phyloP scores from a whole-genome alignment of 2,329 filamentous ascomycete species.

The Teratosphaeria nubilosa region DNA sequence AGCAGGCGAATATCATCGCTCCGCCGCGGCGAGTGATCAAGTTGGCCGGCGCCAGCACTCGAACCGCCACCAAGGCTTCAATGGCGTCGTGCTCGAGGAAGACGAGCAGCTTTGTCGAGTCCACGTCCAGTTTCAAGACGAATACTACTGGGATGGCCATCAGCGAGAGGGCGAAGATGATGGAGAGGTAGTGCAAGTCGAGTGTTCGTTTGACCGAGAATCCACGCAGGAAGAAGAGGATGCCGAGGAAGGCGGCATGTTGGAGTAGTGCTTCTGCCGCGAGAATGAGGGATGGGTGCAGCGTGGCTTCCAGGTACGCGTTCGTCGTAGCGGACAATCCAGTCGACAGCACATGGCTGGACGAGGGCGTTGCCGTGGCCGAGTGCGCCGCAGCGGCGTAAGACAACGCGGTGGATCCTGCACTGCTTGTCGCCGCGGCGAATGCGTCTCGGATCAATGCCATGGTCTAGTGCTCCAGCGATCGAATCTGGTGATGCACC shows the following conservation, averaged over 20 bases:
- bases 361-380: not conserved
- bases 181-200: slow-evolving; percentile 10
- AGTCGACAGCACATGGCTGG: not conserved
- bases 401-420: not conserved
- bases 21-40: slow-evolving; percentile 1
- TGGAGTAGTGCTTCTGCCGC: slow-evolving; percentile 5
- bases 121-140: slow-evolving; percentile 5
- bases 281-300: slow-evolving; percentile 2
- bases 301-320: not conserved
- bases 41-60: slow-evolving; percentile 4
- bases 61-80: slow-evolving; percentile 7
- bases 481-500: too few relatives aligned
- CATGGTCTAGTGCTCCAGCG: not conserved
- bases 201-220: slow-evolving; percentile 8
- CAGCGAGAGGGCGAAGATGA: slow-evolving; percentile 8
- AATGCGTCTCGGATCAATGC: not conserved
- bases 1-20: slow-evolving; percentile 3
- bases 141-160: slow-evolving; percentile 7
- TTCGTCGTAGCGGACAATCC: slow-evolving; percentile 4
- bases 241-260: slow-evolving; percentile 7
- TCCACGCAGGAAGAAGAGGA: slow-evolving; percentile 9
- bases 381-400: not conserved
- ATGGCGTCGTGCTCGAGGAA: slow-evolving; percentile 12
- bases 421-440: not conserved
- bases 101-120: slow-evolving; percentile 7